Base-by-base conservation (phyloP, 306 rosid species). In the Luffa acutangula region DNA sequence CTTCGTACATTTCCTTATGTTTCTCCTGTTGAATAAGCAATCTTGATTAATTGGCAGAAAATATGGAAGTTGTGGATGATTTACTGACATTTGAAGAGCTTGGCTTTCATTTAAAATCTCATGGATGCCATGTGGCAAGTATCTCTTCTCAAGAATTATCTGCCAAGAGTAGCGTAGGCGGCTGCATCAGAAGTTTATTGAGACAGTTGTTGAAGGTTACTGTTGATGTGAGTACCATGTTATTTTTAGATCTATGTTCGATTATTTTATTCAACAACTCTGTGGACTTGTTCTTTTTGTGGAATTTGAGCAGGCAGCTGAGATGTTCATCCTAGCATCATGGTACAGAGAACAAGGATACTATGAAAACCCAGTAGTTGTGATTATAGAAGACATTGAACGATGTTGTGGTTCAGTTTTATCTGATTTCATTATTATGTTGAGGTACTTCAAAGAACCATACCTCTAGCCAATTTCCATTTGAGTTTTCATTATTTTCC, bases 11-110 rank as follows among this genome's bases (percentile, higher is more conserved):
- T 75, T 75, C 17, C 48, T 57, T 36, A 15, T 62, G 62, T 81
- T 60, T 18, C 13, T 74, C 6, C 0, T 42, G 75, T 62, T 75
- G 46, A 14, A 25, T 58, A 5, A 34, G 39, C 11, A 63, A 10
- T 57, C 43, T 78, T 37, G 52, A 52, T 82, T 84, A 67, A 31
- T 79, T 85, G 79, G 79, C 96, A 95, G 98, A 88, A 84, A 92
- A 92, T 83, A 83, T 95, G 87, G 98, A 95, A 87, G 90, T 87
- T 78, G 98, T 92, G 78, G 98, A 95, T 77, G 97, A 92, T 78
- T 81, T 92, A 80, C 74, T 85, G 72, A 92, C 98, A 70, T 92
- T 95, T 81, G 87, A 90, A 82, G 93, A 95, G 83, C 97, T 95
- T 84, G 89, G 95, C 17, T 83, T 77, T 71, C 91, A 64, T 85